phyloP scores from a whole-genome alignment of 2,329 filamentous ascomycete genomes.

The Stagonosporopsis cucurbitacearum region DNA sequence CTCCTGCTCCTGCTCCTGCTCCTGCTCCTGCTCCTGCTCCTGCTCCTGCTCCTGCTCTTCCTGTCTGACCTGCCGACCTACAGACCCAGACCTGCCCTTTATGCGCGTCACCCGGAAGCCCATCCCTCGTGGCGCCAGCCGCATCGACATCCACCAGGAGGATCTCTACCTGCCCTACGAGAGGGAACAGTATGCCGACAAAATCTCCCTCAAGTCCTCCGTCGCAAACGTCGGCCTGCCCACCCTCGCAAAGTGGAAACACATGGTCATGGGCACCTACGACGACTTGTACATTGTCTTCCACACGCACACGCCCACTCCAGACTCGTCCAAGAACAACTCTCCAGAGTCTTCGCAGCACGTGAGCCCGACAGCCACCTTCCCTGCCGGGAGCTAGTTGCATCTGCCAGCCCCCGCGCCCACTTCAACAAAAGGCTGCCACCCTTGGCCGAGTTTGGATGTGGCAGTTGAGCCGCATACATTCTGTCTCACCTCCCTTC shows the following conservation, averaged over 20 bases:
- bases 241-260: conserved; percentile 53
- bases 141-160: conserved; percentile 55
- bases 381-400: conserved; percentile 35
- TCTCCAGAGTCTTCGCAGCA: conserved; percentile 49
- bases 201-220: conserved; percentile 55
- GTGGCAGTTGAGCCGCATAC: conserved; percentile 12
- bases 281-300: conserved; percentile 59
- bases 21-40: not conserved
- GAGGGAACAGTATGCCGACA: conserved; percentile 49
- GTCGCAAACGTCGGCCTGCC: conserved; percentile 57
- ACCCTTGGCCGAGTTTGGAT: conserved; percentile 16
- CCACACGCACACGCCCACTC: conserved; percentile 46
- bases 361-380: conserved; percentile 44
- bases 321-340: conserved; percentile 46
- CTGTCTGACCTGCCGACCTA: conserved; percentile 28
- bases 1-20: not conserved
- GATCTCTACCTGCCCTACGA: conserved; percentile 50
- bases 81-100: conserved; percentile 50
- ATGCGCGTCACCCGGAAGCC: conserved; percentile 56
- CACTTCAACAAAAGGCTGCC: conserved; percentile 16
- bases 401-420: conserved; percentile 29
- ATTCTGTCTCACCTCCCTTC: conserved; percentile 24
- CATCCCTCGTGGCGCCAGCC: conserved; percentile 55
- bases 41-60: not conserved
- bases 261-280: conserved; percentile 54